Base-by-base conservation (phyloP, 2,329 filamentous ascomycete species). In the Exophiala xenobiotica region DNA sequence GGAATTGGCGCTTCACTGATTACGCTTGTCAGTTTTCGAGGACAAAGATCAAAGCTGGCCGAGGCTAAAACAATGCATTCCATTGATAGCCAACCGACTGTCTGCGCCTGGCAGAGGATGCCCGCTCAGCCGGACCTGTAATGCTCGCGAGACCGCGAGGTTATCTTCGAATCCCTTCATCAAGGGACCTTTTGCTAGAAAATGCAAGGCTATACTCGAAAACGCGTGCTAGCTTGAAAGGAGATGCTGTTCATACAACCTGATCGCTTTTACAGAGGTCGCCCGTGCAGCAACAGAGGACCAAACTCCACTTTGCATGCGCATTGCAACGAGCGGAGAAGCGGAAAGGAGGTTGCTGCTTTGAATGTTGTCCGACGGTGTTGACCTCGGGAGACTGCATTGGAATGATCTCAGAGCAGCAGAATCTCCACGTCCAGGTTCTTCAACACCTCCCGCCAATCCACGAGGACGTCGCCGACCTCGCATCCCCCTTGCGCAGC, bases 371-470 rank as follows among this genome's bases (percentile, higher is more conserved):
- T 14, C 41, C n/a, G 41, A 44, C 14, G 9, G 6, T n/a, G 22
- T 46, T 38, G 43, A 46, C 18, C 31, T 24, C 14, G 31, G 31
- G 31, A 37, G 29, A 37, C 9, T 27, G 31, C 12, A 37, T 39
- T 19, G 44, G 8, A 37, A 48, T 23, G 23, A 24, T 41, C 37
- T 48, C 46, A 48, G 37, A 48, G 46, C 35, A 48, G 16, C 35
- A 48, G 37, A 33, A 48, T 33, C 37, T 48, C 46, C 24, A 48
- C 35, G 24, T 48, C 37, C 35, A 48, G 16, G 23, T 41, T 41
- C 37, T 31, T 48, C 46, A 48, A 41, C 35, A 44, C 40, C 8
- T 44, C 26, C 4, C 47, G 39, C 47, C 40, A 43, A 39, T 50
- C 39, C 27, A 50, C 39, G 20, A 43, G 39, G 39, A 50, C 39